These are phyloP conservation scores for Pseudopyrenochaeta lycopersici DNA, from an alignment of 2,329 filamentous ascomycete genomes.

Conservation along the genomic window DNA sequence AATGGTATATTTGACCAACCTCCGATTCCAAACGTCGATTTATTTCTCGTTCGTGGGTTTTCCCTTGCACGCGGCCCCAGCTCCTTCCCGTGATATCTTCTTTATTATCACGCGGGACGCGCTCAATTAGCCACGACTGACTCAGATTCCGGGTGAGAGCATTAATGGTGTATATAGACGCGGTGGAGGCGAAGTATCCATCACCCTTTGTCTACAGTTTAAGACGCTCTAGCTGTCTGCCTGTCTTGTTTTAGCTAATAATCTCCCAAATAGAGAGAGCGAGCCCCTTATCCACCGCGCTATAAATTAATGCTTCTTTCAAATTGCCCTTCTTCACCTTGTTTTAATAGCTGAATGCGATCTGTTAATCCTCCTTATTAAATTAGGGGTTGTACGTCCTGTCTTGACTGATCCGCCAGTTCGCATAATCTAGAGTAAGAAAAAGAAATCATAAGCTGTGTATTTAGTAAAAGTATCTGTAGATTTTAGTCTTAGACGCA, in stretches of 20 bases:
- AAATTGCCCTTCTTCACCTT: conserved; percentile 15
- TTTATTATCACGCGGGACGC: too few species aligned
- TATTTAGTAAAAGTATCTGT: conserved; percentile 27
- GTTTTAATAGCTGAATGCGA: neutral
- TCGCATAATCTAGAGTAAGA: conserved; percentile 7
- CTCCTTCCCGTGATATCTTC: too few species aligned
- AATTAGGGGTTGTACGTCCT: conserved; percentile 16
- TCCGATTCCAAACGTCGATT: too few species aligned
- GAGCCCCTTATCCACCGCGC: conserved; percentile 30
- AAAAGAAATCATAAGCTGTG: conserved; percentile 19
- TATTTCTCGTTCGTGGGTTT: too few species aligned
- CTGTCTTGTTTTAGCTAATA: conserved; percentile 21
- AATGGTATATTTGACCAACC: too few species aligned
- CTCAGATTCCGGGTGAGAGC: too few species aligned
- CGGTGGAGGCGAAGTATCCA: too few species aligned
- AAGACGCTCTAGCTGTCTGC: conserved; percentile 23
- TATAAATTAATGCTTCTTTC: conserved; percentile 21
- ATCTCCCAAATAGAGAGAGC: conserved; percentile 27
- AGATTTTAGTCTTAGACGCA: conserved; percentile 21
- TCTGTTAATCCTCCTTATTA: conserved; percentile 16
- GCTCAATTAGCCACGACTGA: too few species aligned
- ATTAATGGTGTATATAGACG: too few species aligned
- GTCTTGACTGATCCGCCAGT: conserved; percentile 18
- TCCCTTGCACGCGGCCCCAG: too few species aligned
- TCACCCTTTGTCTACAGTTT: conserved; percentile 27